Evolutionary conservation across 352 stramenopile genomes (phyloP), one percentile per base, ranked within the genome.

Genomic region (Phytopythium oedochilum): DNA sequence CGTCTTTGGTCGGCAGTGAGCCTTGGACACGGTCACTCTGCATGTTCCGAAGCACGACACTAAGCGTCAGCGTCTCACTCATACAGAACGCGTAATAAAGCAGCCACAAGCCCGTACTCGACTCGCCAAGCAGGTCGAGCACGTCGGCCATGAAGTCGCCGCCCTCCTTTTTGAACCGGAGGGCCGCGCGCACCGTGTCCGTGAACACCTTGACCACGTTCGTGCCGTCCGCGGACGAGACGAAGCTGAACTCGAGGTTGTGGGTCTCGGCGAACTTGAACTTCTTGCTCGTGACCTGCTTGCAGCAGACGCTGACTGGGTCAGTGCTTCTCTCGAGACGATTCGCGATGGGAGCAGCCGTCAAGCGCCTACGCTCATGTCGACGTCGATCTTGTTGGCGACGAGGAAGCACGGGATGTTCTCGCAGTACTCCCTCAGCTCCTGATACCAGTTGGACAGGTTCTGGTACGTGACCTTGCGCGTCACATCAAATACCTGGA

Each of bases 301-400:
- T 7, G 40, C 14, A 1, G 44, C n/a, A n/a, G n/a, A n/a, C n/a
- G n/a, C n/a, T n/a, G n/a, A n/a, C n/a, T n/a, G n/a, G n/a, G n/a
- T n/a, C n/a, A n/a, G n/a, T n/a, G n/a, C n/a, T n/a, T n/a, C n/a
- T n/a, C n/a, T n/a, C n/a, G 4, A 47, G 20, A 10, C 22, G 25
- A n/a, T 6, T 25, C 8, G 45, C 31, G 11, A n/a, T 14, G 3
- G 26, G 3, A 8, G 15, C 5, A n/a, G 9, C 6, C 8, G 11
- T 11, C 6, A 12, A 15, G n/a, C 31, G 23, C 48, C 9, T 58
- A 96, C 87, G 32, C 88, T 86, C 61, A 98, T 88, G 70, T 98
- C 88, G 25, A 98, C 83, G 71, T 98, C 94, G 48, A 98, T 97
- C 68, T 98, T 98, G 78, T 98, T 98, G 32, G 94, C 94, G n/a